Evolutionary conservation across 2,329 filamentous ascomycete species (phyloP).

Genomic region (Xylaria sp.): DNA sequence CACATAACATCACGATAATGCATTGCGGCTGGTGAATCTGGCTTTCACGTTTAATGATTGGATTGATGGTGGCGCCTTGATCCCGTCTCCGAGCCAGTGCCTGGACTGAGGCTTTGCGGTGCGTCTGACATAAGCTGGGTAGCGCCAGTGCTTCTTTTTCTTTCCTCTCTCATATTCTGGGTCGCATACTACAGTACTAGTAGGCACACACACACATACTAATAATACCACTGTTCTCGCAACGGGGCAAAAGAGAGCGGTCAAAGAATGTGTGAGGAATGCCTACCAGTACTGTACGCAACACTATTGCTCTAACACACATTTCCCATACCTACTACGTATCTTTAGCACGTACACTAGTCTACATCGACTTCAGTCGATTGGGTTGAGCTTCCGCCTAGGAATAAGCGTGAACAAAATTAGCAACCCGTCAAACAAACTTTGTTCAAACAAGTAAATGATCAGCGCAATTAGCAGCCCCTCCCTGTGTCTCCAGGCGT

Average conservation of each 20-base stretch:
- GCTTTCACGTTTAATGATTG: conserved; percentile 9
- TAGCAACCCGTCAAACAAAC: conserved; percentile 22
- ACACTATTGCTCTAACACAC: not conserved
- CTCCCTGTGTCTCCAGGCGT: not conserved
- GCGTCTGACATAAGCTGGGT: conserved; percentile 32
- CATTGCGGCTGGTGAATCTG: conserved; percentile 27
- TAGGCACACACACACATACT: not conserved
- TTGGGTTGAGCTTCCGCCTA: conserved; percentile 9
- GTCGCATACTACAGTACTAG: not conserved
- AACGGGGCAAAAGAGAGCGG: conserved; percentile 3
- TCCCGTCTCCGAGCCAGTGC: conserved; percentile 9
- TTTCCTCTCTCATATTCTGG: not conserved
- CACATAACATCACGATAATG: not conserved
- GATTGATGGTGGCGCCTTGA: not conserved
- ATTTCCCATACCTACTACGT: no score
- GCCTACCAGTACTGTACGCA: not conserved
- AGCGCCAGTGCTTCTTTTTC: not conserved
- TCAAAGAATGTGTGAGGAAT: conserved; percentile 3
- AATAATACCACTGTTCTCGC: not conserved
- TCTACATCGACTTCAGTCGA: not conserved
- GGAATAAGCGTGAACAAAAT: conserved; percentile 28
- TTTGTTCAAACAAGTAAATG: conserved; percentile 23
- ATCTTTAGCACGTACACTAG: not conserved
- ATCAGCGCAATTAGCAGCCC: conserved; percentile 24
- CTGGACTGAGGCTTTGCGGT: conserved; percentile 2